phyloP scores from a whole-genome alignment of 2,329 filamentous ascomycete genomes.

The Xylariaceae sp. region DNA sequence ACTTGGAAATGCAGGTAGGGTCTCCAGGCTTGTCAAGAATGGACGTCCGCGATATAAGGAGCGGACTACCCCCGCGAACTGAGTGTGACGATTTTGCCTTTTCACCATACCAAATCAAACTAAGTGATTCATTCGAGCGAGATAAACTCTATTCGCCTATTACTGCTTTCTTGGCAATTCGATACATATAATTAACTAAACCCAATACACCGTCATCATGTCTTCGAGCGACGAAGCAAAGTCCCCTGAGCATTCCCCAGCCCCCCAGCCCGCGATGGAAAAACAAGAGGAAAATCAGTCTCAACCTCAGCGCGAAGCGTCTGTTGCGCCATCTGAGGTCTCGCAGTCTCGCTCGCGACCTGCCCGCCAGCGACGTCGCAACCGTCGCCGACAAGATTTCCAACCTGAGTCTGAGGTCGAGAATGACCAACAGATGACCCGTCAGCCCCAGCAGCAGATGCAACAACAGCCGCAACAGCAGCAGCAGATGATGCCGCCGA shows the following conservation, averaged over 20 bases:
- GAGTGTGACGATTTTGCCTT: neutral
- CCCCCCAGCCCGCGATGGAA: slow-evolving; percentile 9
- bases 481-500: slow-evolving; percentile 16
- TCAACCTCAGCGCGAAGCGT: slow-evolving; percentile 11
- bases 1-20: slow-evolving; percentile 10
- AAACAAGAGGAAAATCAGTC: slow-evolving; percentile 3
- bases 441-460: slow-evolving; percentile 8
- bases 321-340: slow-evolving; percentile 11
- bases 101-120: neutral
- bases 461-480: slow-evolving; percentile 7
- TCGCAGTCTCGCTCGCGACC: slow-evolving; percentile 13
- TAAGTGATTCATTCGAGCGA: neutral
- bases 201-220: slow-evolving; percentile 9
- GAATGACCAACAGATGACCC: slow-evolving; percentile 13
- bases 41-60: no score
- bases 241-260: slow-evolving; percentile 14
- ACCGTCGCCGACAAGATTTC: slow-evolving; percentile 16
- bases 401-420: slow-evolving; percentile 13
- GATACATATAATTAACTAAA: neutral
- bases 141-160: neutral
- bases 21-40: slow-evolving; percentile 4
- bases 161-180: neutral
- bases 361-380: slow-evolving; percentile 18
- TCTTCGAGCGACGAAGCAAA: slow-evolving; percentile 18
- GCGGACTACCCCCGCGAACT: no score